Evolutionary conservation across 1,139 yeast genomes (phyloP).

Genomic region (Lodderomyces oxycetoniae): DNA sequence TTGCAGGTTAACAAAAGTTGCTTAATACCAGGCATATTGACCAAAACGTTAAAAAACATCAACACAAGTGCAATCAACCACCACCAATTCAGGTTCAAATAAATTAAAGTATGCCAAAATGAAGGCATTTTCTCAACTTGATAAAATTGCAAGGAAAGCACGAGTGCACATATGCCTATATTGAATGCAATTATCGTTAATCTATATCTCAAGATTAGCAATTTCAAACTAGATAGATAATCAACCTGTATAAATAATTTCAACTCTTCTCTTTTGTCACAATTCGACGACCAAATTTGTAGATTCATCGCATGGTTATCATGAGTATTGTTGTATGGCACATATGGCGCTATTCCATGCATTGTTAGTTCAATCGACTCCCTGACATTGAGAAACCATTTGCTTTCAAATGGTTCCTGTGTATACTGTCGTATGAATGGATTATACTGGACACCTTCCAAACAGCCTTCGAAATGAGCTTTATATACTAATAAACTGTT

Average conservation of each 20-base stretch:
- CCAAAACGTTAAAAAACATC: conserved; percentile 38
- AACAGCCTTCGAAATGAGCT: conserved; percentile 15
- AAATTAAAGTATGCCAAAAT: conserved; percentile 42
- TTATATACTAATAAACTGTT: conserved; percentile 58
- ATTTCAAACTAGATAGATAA: conserved; percentile 42
- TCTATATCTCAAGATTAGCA: conserved; percentile 60
- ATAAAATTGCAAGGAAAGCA: conserved; percentile 43
- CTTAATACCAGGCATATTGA: conserved; percentile 18
- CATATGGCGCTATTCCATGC: conserved; percentile 79
- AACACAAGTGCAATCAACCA: conserved; percentile 13
- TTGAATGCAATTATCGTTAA: conserved; percentile 55
- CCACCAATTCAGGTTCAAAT: conserved; percentile 14
- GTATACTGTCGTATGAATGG: conserved; percentile 68
- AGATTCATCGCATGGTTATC: conserved; percentile 29
- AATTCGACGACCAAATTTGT: conserved; percentile 41
- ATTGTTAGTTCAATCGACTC: conserved; percentile 33
- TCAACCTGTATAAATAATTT: conserved; percentile 31
- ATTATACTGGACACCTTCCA: conserved; percentile 27
- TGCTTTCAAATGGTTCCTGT: conserved; percentile 66
- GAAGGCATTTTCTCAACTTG: conserved; percentile 42
- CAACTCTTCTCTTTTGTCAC: conserved; percentile 20
- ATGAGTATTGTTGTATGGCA: conserved; percentile 43
- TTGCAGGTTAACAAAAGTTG: conserved; percentile 39
- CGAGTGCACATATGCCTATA: conserved; percentile 41
- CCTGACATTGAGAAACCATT: conserved; percentile 59